phyloP scores from a whole-genome alignment of 345 rosid genomes.

The Hevea brasiliensis region DNA sequence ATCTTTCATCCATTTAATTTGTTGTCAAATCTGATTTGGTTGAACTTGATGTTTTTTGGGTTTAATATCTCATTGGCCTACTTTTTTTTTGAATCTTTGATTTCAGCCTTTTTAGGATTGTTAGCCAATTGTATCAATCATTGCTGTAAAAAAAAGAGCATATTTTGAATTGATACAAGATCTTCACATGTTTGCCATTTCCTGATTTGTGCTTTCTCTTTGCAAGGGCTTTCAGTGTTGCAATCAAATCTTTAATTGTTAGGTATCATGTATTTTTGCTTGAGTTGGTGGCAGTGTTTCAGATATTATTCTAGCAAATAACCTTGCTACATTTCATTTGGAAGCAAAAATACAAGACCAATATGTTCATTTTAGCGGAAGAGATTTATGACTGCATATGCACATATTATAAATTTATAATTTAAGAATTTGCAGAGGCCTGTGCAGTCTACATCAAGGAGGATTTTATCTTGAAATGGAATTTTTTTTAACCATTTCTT shows the following conservation, averaged over 20 bases:
- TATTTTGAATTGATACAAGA: slow-evolving; percentile 19
- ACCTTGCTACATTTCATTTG: no score
- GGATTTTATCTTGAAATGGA: no score
- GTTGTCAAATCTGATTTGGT: background rate
- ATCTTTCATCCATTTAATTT: slow-evolving; percentile 81
- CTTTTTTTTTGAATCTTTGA: slow-evolving; percentile 7
- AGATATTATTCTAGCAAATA: background rate
- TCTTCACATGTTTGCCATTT: slow-evolving; percentile 11
- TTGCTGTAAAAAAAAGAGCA: slow-evolving; percentile 27
- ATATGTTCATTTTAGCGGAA: no score
- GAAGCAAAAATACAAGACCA: no score
- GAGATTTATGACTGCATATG: no score
- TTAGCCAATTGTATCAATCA: slow-evolving; percentile 14
- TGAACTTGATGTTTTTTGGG: slow-evolving; percentile 16
- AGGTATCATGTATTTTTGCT: background rate
- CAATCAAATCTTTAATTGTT: background rate
- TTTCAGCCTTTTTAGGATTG: slow-evolving; percentile 17
- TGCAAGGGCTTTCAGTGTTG: background rate
- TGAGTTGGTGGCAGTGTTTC: background rate
- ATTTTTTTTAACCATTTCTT: no score
- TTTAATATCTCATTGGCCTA: slow-evolving; percentile 41
- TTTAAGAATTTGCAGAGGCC: no score
- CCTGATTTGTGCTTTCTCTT: background rate
- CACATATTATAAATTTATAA: no score
- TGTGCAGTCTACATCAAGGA: no score